These are phyloP conservation scores for Podospora bellae-mahoneyi DNA, from an alignment of 495 filamentous ascomycete genomes.

Conservation along the genomic window DNA sequence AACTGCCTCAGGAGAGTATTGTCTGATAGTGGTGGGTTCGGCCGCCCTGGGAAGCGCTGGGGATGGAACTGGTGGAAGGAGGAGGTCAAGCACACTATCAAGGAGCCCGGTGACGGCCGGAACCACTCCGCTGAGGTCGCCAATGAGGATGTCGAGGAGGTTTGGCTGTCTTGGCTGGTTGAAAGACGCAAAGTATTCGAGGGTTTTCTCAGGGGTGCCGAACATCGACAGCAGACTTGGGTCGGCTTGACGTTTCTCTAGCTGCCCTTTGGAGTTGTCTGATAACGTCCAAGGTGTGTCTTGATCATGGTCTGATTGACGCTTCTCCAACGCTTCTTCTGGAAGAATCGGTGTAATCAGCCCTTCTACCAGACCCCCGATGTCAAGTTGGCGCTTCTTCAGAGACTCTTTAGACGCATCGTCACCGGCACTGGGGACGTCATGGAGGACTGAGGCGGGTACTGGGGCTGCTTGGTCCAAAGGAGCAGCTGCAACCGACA, in stretches of 20 bases:
- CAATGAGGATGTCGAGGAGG: background rate
- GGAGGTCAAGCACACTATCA: background rate
- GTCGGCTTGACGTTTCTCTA: conserved; percentile 1
- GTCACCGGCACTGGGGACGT: background rate
- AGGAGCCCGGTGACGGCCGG: conserved; percentile 1
- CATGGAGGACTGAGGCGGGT: background rate
- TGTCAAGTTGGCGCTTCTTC: background rate
- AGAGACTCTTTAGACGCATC: background rate
- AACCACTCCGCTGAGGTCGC: background rate
- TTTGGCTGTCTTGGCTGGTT: background rate
- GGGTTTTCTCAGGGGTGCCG: background rate
- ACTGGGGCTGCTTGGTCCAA: background rate
- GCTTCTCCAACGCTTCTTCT: background rate
- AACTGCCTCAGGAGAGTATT: background rate
- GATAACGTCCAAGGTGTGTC: background rate
- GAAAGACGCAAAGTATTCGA: background rate
- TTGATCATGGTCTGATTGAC: background rate
- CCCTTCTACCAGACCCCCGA: too few relatives aligned
- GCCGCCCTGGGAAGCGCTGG: background rate
- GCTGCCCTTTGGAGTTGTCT: background rate
- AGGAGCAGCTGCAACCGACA: conserved; percentile 9
- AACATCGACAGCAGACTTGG: background rate
- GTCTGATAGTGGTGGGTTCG: background rate
- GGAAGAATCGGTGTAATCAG: too few relatives aligned
- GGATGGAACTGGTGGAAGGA: background rate